Evolutionary conservation across 2,329 filamentous ascomycete genomes (phyloP).

Genomic region (Xylariaceae sp.): DNA sequence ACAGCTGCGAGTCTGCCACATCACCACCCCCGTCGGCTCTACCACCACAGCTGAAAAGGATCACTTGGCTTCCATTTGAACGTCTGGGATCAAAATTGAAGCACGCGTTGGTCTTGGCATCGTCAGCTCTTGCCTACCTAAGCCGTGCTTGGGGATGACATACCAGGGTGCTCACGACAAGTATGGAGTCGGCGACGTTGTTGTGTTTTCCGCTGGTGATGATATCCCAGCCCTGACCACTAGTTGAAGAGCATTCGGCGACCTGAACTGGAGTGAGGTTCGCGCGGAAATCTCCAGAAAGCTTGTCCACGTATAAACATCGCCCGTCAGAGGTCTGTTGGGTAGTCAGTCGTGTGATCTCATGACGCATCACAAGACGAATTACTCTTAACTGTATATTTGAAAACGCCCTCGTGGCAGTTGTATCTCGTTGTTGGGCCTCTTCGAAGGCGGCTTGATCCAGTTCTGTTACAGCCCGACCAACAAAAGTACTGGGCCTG

Average conservation of each 20-base stretch:
- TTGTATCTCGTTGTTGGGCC: constrained; percentile 37
- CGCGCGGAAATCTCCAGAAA: constrained; percentile 41
- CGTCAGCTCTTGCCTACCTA: constrained; percentile 3
- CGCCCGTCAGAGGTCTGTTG: constrained; percentile 34
- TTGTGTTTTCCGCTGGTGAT: constrained; percentile 47
- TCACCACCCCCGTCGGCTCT: constrained; percentile 49
- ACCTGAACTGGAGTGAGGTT: constrained; percentile 40
- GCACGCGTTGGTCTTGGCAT: constrained; percentile 47
- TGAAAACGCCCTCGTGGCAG: constrained; percentile 37
- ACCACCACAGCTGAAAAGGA: constrained; percentile 56
- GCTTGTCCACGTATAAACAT: constrained; percentile 38
- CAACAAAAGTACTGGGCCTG: constrained; percentile 4
- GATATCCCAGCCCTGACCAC: constrained; percentile 39
- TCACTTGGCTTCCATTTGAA: constrained; percentile 33
- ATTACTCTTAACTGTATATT: constrained; percentile 33
- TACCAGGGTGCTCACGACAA: constrained; percentile 51
- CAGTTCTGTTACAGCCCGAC: constrained; percentile 29
- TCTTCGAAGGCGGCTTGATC: constrained; percentile 36
- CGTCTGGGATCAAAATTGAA: constrained; percentile 54
- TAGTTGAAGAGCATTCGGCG: constrained; percentile 34
- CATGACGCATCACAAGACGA: not conserved
- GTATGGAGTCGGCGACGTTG: constrained; percentile 38
- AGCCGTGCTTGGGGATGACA: constrained; percentile 6
- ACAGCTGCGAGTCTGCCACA: constrained; percentile 49
- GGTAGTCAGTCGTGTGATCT: constrained; percentile 4